These are phyloP conservation scores for Erodium chrysanthum DNA, from an alignment of 441 rosid genomes.

Conservation along the genomic window DNA sequence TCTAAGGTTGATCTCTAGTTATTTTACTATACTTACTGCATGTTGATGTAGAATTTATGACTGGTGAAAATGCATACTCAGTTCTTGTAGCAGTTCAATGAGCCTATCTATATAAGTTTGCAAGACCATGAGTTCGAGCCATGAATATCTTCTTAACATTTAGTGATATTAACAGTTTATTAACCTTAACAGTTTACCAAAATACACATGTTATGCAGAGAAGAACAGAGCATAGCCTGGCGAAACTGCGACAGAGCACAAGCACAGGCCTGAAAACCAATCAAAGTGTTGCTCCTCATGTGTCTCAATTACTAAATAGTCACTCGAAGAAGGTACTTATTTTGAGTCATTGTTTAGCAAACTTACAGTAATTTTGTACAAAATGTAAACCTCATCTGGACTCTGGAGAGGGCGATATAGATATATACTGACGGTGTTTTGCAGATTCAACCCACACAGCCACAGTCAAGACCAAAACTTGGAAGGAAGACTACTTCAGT, in stretches of 20 bases:
- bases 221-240: slow-evolving; percentile 20
- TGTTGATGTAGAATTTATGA: not conserved
- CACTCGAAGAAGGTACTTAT: slow-evolving; percentile 24
- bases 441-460: slow-evolving; percentile 30
- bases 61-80: no score
- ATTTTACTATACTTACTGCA: not conserved
- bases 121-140: no score
- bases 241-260: slow-evolving; percentile 22
- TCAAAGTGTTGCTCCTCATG: slow-evolving; percentile 17
- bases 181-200: not conserved
- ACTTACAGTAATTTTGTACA: no score
- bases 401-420: no score
- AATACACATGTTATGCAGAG: slow-evolving; percentile 20
- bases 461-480: slow-evolving; percentile 36
- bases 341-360: no score
- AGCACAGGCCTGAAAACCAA: slow-evolving; percentile 20
- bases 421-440: slow-evolving; percentile 11
- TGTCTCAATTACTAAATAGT: slow-evolving; percentile 11
- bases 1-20: slow-evolving; percentile 26
- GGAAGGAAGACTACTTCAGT: slow-evolving; percentile 28
- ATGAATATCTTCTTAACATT: no score
- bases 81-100: no score
- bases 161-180: no score
- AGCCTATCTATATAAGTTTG: no score
- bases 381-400: not conserved